Evolutionary conservation across 129 eudicot species (phyloP), one percentile per base, ranked within the genome.

Genomic region (Flaveria robusta): DNA sequence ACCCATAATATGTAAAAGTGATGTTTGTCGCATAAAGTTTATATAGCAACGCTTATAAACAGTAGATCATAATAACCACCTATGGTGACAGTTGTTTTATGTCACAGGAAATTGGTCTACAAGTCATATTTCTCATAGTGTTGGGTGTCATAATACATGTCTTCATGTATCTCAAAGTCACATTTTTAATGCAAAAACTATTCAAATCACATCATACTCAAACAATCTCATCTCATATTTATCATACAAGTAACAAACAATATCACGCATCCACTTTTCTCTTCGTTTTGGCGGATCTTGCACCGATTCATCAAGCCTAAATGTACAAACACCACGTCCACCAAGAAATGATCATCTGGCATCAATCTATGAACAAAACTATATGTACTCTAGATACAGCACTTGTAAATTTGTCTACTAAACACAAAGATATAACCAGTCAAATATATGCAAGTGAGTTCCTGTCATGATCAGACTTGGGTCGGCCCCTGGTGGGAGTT

Each of bases 401-500:
- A 34, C 7, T 34, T 5, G 39, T 34, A 34, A 34, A 34, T 34
- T 29, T 34, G 39, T 34, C 39, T 34, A 34, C 39, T 34, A 34
- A 34, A 34, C 39, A 34, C 39, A 34, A 34, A 34, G 39, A 34
- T 22, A 76, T 7, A 39, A 76, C 59, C 42, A 27, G 34, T 88
- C 85, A 92, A 43, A 93, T 90, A 77, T 90, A 93, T 64, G 98
- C 98, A 71, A 93, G 98, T 27, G 98, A 93, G 76, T 81, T 88
- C 70, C 98, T 87, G 81, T 93, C 98, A 67, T 71, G 88, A 63
- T 87, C 88, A 68, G 96, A 94, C 74, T 90, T 95, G 19, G 98
- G 98, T 1, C 96, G 87, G 19, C 98, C 98, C 72, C 98, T 83
- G 0, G 98, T 93, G 74, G 98, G 98, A 58, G 98, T 93, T 34